Evolutionary conservation across 371 early-diverging fungal genomes (phyloP), one percentile per base, ranked within the genome.

Genomic region (Apophysomyces ossiformis): DNA sequence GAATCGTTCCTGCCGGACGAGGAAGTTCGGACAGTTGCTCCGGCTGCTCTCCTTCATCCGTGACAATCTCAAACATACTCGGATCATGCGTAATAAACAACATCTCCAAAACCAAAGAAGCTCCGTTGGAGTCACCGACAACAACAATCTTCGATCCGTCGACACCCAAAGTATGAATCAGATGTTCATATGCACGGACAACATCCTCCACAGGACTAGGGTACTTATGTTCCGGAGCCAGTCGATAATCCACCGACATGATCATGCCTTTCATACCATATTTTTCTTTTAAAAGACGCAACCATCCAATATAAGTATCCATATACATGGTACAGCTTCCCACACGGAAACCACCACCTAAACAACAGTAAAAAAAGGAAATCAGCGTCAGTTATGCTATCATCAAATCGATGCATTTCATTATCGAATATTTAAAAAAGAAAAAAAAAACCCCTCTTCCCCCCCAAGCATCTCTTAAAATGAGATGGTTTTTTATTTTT

Each of bases 271-370:
- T 68, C 13, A 83, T n/a, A 5, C 73, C 68, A 37, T 79, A 76
- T 44, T 83, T 75, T 16, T 74, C 72, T 61, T 80, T 78, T 0
- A 83, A 58, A 0, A 69, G 43, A 1, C 74, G 69, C 1, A 83
- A 63, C 77, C 78, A 79, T 32, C 70, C 70, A 57, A 83, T 73
- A n/a, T 71, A 69, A 26, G 76, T 74, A 44, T 80, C 83, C 79
- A 81, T 77, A 43, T 73, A 83, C 83, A 83, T 83, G 44, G 79
- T 83, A 45, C 77, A 74, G 43, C 63, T 77, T 5, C 83, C 83
- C 7, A 83, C 68, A 57, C 83, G 72, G 57, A 81, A 83, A 13
- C 83, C 83, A 44, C 83, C 81, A 63, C 83, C 81, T 81, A 58
- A 26, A 26, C 32, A 26, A 26, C 32, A 26, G 1, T 26, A 26